A percentile compares a stretch with the other conserved stretches of the same genome.
Evolutionary conservation across 345 rosid species (phyloP).

Genomic region (Microcos paniculata): DNA sequence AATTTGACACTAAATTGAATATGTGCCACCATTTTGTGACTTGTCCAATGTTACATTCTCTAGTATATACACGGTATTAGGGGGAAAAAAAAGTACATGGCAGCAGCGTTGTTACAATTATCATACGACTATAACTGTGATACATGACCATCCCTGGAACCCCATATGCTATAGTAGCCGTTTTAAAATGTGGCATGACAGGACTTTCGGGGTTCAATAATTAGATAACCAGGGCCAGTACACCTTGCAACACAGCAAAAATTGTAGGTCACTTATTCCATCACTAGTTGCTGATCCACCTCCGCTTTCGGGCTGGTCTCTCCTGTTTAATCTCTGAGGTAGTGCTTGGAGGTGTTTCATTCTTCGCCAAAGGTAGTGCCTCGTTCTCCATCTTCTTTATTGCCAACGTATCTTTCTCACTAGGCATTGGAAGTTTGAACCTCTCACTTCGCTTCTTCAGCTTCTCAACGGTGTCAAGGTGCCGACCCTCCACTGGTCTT

Average conservation of each 20-base stretch:
- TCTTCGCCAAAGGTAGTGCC: constrained; percentile 47
- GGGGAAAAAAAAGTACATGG: constrained; percentile 14
- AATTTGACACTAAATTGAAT: constrained; percentile 22
- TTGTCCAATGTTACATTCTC: constrained; percentile 34
- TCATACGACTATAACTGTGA: not conserved
- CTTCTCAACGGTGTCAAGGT: constrained; percentile 91
- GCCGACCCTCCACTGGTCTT: constrained; percentile 63
- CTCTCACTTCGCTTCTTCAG: constrained; percentile 97
- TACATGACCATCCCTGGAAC: constrained; percentile 22
- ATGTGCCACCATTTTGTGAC: constrained; percentile 36
- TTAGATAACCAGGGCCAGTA: not conserved
- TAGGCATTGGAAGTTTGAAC: constrained; percentile 92
- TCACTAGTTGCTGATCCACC: constrained; percentile 74
- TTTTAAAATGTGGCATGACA: not conserved
- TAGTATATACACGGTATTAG: constrained; percentile 31
- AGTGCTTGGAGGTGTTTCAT: constrained; percentile 52
- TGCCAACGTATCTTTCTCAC: constrained; percentile 56
- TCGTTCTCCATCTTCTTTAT: constrained; percentile 69
- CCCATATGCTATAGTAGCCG: constrained; percentile 8
- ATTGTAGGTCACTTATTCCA: not conserved
- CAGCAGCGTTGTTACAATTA: constrained; percentile 25
- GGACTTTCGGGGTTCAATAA: constrained; percentile 10
- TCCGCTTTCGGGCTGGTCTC: constrained; percentile 85
- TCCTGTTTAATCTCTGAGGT: constrained; percentile 78
- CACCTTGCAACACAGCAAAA: constrained; percentile 7